phyloP scores from a whole-genome alignment of 164 flowering plant species.

The Magnolia changhungtana region DNA sequence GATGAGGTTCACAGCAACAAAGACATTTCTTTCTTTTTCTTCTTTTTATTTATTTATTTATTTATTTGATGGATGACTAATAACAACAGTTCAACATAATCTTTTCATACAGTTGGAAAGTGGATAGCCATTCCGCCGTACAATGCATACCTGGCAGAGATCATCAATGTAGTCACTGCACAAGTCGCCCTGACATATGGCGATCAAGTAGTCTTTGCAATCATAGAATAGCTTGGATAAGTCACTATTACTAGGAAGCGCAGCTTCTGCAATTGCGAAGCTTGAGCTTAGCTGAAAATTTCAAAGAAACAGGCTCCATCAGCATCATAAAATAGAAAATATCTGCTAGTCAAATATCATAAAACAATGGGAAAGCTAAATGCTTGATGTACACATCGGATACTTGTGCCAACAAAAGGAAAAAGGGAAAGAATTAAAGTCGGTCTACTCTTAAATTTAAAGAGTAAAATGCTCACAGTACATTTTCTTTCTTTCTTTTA shows the following conservation, averaged over 20 bases:
- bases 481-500: not conserved
- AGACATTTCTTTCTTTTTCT: too few relatives aligned
- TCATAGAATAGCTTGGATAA: constrained; percentile 68
- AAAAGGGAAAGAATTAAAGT: not conserved
- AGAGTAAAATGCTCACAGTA: not conserved
- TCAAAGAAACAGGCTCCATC: constrained; percentile 11
- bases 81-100: not conserved
- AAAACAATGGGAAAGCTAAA: not conserved
- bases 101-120: not conserved
- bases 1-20: not conserved
- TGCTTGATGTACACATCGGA: not conserved
- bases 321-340: not conserved
- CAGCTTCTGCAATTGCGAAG: constrained; percentile 59
- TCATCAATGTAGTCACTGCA: constrained; percentile 69
- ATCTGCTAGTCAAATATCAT: not conserved
- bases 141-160: constrained; percentile 63
- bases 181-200: constrained; percentile 48
- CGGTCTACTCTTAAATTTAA: not conserved
- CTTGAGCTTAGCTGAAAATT: constrained; percentile 68
- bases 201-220: constrained; percentile 71
- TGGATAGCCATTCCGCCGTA: not conserved
- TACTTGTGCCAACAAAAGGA: not conserved
- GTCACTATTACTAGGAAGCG: constrained; percentile 35
- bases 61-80: too few relatives aligned
- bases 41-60: too few relatives aligned